Base-by-base conservation (phyloP, 805 yeast genomes). In the Saturnispora hagleri region DNA sequence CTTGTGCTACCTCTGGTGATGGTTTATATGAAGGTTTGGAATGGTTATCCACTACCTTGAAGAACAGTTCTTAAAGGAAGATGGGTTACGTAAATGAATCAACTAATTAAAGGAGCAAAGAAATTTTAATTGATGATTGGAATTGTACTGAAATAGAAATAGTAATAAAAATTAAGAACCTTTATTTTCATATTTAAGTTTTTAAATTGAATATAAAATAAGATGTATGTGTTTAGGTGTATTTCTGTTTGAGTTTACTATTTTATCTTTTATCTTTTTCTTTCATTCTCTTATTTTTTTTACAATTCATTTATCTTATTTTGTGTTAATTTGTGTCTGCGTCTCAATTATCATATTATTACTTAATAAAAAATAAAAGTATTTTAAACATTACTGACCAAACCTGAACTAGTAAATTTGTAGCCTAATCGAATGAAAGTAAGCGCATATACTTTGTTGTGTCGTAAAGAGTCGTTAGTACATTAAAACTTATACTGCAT, bases 1-100 rank as follows among this genome's bases (percentile, higher is more conserved):
- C 98, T 58, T 90, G 98, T 77, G 99, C 99, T 62, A 91, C 97
- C 61, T 87, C 98, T 57, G 99, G 98, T 77, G 97, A 90, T 71
- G 98, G 98, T 79, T 79, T 89, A 68, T 86, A 89, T 72, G 97
- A 89, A 76, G 97, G 97, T 80, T 82, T 89, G 71, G 96, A 89
- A 77, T 89, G 97, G 97, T 82, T 89, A 68, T 81, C 90, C 62
- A 85, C 88, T 69, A 88, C 86, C 77, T 81, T 89, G 75, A 89
- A 89, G 79, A 84, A 77, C 71, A 75, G 79, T 66, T 70, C 65
- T 58, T 67, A 61, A 58, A 38, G 42, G 38, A 10, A 34, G 28
- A 10, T 22, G 27, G 27, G 24, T 43, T 27, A 24, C 15, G 15
- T 26, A 17, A 43, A 38, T 38, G 42, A 18, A 18, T 38, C 24